phyloP scores from a whole-genome alignment of 2,329 filamentous ascomycete genomes.

The Dendryphion nanum region DNA sequence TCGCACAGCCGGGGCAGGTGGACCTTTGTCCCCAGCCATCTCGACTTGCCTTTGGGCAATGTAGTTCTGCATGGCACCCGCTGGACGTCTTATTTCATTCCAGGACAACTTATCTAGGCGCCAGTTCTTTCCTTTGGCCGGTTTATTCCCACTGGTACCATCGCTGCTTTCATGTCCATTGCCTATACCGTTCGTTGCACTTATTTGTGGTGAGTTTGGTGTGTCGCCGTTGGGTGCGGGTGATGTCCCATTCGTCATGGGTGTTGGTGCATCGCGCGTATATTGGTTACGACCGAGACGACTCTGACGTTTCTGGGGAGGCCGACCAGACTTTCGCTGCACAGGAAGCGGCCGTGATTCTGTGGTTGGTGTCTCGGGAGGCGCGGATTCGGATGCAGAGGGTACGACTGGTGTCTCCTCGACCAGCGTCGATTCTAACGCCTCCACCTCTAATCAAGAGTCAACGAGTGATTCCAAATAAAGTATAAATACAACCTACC shows the following conservation, averaged over 20 bases:
- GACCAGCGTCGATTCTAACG: constrained; percentile 20
- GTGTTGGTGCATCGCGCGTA: constrained; percentile 30
- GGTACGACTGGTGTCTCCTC: constrained; percentile 27
- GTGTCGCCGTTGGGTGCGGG: constrained; percentile 26
- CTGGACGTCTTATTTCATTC: constrained; percentile 83
- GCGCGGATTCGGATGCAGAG: constrained; percentile 20
- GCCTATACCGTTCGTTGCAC: constrained; percentile 28
- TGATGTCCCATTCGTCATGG: constrained; percentile 33
- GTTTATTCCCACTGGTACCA: constrained; percentile 55
- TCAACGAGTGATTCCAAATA: constrained; percentile 17
- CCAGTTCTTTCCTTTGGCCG: constrained; percentile 59
- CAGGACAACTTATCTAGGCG: constrained; percentile 66
- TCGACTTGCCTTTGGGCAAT: constrained; percentile 88
- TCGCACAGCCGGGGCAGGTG: constrained; percentile 25
- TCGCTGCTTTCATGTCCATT: constrained; percentile 52
- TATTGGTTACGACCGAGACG: constrained; percentile 41
- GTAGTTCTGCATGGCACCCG: constrained; percentile 82
- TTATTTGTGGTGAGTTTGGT: constrained; percentile 31
- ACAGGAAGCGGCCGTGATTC: constrained; percentile 27
- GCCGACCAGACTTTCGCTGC: constrained; percentile 34
- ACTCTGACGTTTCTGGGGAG: constrained; percentile 30
- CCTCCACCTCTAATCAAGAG: constrained; percentile 23
- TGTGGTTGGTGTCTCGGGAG: constrained; percentile 23
- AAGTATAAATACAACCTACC: constrained; percentile 52
- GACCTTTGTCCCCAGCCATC: constrained; percentile 61